Percentiles rank a stretch among this genome's conserved stretches.
These are phyloP conservation scores for Oxalis stricta DNA, from an alignment of 441 rosid genomes.

Conservation along the genomic window DNA sequence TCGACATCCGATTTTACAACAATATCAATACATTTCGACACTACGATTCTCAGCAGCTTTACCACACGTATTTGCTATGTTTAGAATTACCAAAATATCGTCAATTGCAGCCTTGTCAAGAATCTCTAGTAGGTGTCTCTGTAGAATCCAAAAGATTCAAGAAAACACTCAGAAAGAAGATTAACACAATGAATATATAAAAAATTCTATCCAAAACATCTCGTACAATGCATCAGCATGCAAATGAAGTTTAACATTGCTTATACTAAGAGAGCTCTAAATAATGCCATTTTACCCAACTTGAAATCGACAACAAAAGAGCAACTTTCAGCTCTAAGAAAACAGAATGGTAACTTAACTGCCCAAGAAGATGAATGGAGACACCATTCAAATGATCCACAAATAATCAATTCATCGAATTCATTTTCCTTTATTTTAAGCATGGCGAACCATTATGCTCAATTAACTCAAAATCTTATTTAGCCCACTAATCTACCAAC, in stretches of 20 bases:
- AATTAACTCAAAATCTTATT: too few species aligned
- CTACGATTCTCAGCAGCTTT: constrained; percentile 35
- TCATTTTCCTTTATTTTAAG: too few species aligned
- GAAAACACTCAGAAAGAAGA: background rate
- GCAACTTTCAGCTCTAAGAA: too few species aligned
- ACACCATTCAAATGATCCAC: too few species aligned
- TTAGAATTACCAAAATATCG: constrained; percentile 44
- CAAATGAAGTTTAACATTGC: background rate
- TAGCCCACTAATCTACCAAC: too few species aligned
- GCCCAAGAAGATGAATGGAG: too few species aligned
- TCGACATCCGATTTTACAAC: constrained; percentile 51
- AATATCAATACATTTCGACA: constrained; percentile 31
- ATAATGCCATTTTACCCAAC: too few species aligned
- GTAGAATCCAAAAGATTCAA: constrained; percentile 15
- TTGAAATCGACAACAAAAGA: too few species aligned
- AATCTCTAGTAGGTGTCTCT: constrained; percentile 48
- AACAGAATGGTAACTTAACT: too few species aligned
- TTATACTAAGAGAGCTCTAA: background rate
- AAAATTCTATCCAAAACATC: background rate
- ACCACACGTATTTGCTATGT: constrained; percentile 40
- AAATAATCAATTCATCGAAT: too few species aligned
- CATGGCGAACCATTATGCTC: too few species aligned
- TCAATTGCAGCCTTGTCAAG: constrained; percentile 45
- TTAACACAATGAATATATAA: background rate
- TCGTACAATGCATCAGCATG: background rate